phyloP scores from a whole-genome alignment of 2,329 filamentous ascomycete species.

The Parasarocladium wereldwijsianum region DNA sequence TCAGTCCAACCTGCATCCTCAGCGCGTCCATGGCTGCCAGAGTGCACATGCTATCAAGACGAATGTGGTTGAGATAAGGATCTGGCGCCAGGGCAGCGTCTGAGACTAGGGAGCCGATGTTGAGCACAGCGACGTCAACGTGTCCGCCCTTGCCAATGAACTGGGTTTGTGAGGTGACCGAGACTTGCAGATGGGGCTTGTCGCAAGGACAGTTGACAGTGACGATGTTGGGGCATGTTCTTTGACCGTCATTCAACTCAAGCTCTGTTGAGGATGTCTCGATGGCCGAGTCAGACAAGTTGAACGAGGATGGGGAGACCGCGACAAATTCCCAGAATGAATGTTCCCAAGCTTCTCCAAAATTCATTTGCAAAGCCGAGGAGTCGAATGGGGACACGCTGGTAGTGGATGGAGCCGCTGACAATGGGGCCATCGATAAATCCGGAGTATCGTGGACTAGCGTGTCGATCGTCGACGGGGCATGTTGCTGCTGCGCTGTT shows the following conservation, averaged over 20 bases:
- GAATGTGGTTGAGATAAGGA: slow-evolving; percentile 13
- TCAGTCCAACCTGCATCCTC: slow-evolving; percentile 9
- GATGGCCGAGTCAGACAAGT: neutral
- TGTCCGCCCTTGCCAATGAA: neutral
- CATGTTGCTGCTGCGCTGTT: neutral
- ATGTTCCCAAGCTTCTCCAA: neutral
- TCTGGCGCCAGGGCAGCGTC: slow-evolving; percentile 7
- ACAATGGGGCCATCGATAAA: too few relatives aligned
- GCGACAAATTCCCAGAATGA: neutral
- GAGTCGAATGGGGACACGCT: neutral
- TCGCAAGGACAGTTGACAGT: neutral
- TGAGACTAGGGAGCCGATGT: neutral
- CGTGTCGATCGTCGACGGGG: neutral
- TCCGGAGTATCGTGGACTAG: neutral
- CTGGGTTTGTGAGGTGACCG: too few relatives aligned
- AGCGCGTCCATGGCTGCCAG: slow-evolving; percentile 9
- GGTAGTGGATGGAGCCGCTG: too few relatives aligned
- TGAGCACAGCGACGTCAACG: neutral
- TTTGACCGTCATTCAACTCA: too few relatives aligned
- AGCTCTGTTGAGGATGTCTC: neutral
- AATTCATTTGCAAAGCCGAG: neutral
- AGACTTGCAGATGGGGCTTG: neutral
- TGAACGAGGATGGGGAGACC: neutral
- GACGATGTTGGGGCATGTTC: too few relatives aligned
- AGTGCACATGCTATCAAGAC: slow-evolving; percentile 13